Evolutionary conservation across 164 flowering plant genomes (phyloP).

Genomic region (Chimonanthus praecox): DNA sequence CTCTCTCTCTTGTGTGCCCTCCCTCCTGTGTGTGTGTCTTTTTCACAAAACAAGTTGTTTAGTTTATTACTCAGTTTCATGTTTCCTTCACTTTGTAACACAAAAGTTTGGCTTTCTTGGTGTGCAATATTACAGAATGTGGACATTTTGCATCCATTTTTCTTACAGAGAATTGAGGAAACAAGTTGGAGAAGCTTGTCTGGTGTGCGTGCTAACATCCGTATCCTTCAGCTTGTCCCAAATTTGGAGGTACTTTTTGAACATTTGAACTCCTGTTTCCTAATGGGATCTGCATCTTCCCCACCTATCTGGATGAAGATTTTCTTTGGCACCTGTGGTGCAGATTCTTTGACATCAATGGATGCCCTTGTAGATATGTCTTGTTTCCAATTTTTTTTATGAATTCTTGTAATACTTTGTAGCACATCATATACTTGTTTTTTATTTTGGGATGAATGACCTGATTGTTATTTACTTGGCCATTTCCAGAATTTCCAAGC

Average conservation of each 20-base stretch:
- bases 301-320: background rate
- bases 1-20: background rate
- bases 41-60: background rate
- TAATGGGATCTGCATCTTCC: background rate
- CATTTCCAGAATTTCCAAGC: slow-evolving; percentile 37
- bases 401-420: too few species aligned
- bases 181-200: slow-evolving; percentile 58
- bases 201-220: slow-evolving; percentile 44
- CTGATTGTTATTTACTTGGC: slow-evolving; percentile 8
- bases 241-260: slow-evolving; percentile 34
- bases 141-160: slow-evolving; percentile 32
- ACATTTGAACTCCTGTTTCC: background rate
- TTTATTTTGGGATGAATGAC: slow-evolving; percentile 3
- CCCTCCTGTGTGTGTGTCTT: background rate
- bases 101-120: slow-evolving; percentile 4
- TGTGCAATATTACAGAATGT: slow-evolving; percentile 35
- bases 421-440: background rate
- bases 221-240: slow-evolving; percentile 53
- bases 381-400: too few species aligned
- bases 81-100: background rate
- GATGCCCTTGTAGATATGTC: too few species aligned
- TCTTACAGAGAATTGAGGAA: slow-evolving; percentile 37
- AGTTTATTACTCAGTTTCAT: background rate
- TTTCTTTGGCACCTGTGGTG: background rate
- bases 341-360: background rate